Evolutionary conservation across 1,284 basidiomycete genomes (phyloP), one percentile per base, ranked within the genome.

Genomic region (Stygiomarasmius scandens): DNA sequence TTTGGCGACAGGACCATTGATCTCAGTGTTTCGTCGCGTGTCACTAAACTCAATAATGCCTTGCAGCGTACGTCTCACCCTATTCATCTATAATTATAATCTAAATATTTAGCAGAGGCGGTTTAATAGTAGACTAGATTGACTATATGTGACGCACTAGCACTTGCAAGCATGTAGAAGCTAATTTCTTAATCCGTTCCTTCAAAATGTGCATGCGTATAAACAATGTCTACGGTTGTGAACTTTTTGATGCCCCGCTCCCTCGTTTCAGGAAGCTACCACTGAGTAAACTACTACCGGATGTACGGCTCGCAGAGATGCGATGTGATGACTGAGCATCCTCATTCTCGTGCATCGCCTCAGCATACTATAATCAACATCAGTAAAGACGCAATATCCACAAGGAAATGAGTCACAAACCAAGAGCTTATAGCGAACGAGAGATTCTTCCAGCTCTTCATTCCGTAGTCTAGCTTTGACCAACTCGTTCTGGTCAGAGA

Each of bases 1-100:
- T 96, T 99, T 73, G 97, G 95, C 65, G 96, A 98, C 82, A 96
- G 96, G 83, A 95, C 93, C 56, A 92, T 98, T 67, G 97, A 99
- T 78, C 84, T 98, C 63, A 95, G 92, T 67, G 96, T 97, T 55
- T 88, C 89, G 54, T 93, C 91, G 60, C 91, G 93, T 60, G 94
- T 99, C 69, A 96, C 90, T 75, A 95, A 95, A 79, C 86, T 98
- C 73, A 98, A 98, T 84, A 84, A 85, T 65, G 83, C 93, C 68
- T 83, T 98, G 54, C 82, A 90, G 70, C 86, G 93, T 92, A 73
- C 61, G 82, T 48, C 55, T 46, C 10, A 36, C 46, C 36, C 25
- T 36, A 23, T 24, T 3, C 48, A 41, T 54, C 10, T 27, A 24
- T 34, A 48, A 52, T 64, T 23, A 61, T 57, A 24, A 50, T 52